Conservation (phyloP, 345 rosid species). For the Iberis pinnata region DNA sequence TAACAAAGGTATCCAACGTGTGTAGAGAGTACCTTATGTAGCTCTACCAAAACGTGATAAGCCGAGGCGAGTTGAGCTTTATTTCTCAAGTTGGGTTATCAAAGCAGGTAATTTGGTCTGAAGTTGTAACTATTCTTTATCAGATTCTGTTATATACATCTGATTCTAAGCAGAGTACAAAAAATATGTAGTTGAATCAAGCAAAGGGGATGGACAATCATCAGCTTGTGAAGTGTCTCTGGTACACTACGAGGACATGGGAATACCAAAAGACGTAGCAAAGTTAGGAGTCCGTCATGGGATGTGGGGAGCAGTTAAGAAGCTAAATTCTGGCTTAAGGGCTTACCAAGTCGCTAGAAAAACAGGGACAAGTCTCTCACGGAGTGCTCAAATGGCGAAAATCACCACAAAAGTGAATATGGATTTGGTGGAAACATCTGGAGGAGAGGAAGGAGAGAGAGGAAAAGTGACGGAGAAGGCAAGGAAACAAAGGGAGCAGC, state of each 20-base stretch:
- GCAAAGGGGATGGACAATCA: conserved; percentile 70
- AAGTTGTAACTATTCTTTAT: neutral
- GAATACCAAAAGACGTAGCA: conserved; percentile 95
- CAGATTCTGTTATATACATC: neutral
- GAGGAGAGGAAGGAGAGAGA: conserved; percentile 37
- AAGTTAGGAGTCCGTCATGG: conserved; percentile 90
- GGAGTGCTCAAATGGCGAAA: conserved; percentile 62
- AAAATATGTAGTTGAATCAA: conserved; percentile 62
- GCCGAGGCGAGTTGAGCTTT: conserved; percentile 84
- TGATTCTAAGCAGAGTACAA: neutral
- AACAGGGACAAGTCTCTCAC: conserved; percentile 49
- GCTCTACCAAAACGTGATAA: conserved; percentile 67
- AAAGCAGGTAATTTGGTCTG: conserved; percentile 50
- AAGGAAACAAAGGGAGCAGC: conserved; percentile 18
- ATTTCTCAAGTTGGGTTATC: conserved; percentile 90
- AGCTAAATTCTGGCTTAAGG: conserved; percentile 73
- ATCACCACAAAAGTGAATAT: conserved; percentile 54
- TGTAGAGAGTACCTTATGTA: conserved; percentile 67
- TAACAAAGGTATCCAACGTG: conserved; percentile 1
- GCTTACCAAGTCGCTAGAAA: conserved; percentile 75
- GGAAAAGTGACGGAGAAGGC: neutral
- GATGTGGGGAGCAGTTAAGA: conserved; percentile 97
- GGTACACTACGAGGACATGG: conserved; percentile 93
- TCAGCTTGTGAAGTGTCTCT: conserved; percentile 86
- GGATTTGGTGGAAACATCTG: conserved; percentile 35